Percentiles rank a stretch among this genome's conserved stretches.
phyloP scores from a whole-genome alignment of 768 basidiomycete species.

The Gloeophyllum trabeum region DNA sequence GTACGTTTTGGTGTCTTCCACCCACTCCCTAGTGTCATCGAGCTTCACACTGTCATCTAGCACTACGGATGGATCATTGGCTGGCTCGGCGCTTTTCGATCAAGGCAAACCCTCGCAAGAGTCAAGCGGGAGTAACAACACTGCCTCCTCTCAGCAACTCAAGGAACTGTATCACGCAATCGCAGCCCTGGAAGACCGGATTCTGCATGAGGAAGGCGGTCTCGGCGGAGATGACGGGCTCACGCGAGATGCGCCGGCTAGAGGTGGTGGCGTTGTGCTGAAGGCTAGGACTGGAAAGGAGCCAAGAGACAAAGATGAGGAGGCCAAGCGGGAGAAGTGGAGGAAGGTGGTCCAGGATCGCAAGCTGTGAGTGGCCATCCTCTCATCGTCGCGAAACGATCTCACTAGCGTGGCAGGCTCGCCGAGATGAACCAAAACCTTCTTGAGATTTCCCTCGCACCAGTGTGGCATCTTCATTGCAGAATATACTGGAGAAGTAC shows the following conservation, averaged over 20 bases:
- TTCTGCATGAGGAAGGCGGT: slow-evolving; percentile 45
- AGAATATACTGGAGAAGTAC: slow-evolving; percentile 86
- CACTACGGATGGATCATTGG: slow-evolving; percentile 66
- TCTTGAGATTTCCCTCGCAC: slow-evolving; percentile 75
- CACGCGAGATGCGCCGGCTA: neutral
- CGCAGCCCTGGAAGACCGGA: slow-evolving; percentile 64
- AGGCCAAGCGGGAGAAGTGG: slow-evolving; percentile 9
- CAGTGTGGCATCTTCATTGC: slow-evolving; percentile 82
- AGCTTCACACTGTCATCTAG: slow-evolving; percentile 62
- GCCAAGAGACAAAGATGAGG: slow-evolving; percentile 18
- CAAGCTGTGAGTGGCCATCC: slow-evolving; percentile 33
- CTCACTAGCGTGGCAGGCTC: slow-evolving; percentile 39
- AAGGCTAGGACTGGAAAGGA: slow-evolving; percentile 12
- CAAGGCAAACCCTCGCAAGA: slow-evolving; percentile 34
- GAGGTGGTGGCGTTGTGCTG: slow-evolving; percentile 10
- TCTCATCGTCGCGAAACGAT: slow-evolving; percentile 2
- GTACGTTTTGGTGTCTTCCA: slow-evolving; percentile 63
- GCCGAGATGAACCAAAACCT: slow-evolving; percentile 87
- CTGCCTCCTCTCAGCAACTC: slow-evolving; percentile 61
- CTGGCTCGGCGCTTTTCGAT: slow-evolving; percentile 63
- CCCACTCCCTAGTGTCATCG: slow-evolving; percentile 55
- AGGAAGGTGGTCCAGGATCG: neutral
- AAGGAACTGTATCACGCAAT: slow-evolving; percentile 81
- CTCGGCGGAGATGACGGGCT: slow-evolving; percentile 20
- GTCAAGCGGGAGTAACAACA: slow-evolving; percentile 34